Conservation (phyloP, 192 early-diverging fungal species). For the Geranomyces michiganensis region DNA sequence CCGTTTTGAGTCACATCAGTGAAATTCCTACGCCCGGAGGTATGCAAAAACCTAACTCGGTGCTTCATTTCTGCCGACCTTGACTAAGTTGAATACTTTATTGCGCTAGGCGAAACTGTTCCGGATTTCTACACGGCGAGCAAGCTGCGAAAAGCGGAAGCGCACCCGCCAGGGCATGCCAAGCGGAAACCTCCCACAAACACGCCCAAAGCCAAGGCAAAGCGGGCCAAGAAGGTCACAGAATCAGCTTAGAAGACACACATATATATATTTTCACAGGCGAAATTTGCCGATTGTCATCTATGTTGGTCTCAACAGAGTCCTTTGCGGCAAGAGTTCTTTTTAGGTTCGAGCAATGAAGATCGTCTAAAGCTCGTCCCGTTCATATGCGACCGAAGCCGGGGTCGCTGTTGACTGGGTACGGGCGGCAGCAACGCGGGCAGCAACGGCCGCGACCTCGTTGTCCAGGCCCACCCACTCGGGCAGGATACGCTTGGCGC, state of each 20-base stretch:
- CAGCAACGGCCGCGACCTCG: conserved; percentile 46
- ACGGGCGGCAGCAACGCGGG: neutral
- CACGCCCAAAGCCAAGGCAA: conserved; percentile 45
- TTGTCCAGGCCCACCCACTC: conserved; percentile 93
- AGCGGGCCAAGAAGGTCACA: conserved; percentile 45
- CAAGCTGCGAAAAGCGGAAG: conserved; percentile 52
- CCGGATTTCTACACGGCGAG: conserved; percentile 51
- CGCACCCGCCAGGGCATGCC: neutral
- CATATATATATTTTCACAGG: too few relatives aligned
- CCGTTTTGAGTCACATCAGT: neutral
- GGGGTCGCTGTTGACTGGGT: neutral
- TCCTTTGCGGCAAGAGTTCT: too few relatives aligned
- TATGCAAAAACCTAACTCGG: neutral
- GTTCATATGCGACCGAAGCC: neutral
- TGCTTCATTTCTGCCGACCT: too few relatives aligned
- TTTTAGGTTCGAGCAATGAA: too few relatives aligned
- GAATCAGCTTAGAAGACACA: neutral
- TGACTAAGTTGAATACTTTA: neutral
- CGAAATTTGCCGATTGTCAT: too few relatives aligned
- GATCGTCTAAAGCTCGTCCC: neutral
- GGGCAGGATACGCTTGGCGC: conserved; percentile 87
- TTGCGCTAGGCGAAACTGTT: conserved; percentile 35
- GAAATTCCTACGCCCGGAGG: neutral
- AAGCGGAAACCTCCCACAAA: conserved; percentile 26
- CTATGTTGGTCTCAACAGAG: too few relatives aligned